Evolutionary conservation across 768 basidiomycete species (phyloP).

Genomic region (Nidularia sp.): DNA sequence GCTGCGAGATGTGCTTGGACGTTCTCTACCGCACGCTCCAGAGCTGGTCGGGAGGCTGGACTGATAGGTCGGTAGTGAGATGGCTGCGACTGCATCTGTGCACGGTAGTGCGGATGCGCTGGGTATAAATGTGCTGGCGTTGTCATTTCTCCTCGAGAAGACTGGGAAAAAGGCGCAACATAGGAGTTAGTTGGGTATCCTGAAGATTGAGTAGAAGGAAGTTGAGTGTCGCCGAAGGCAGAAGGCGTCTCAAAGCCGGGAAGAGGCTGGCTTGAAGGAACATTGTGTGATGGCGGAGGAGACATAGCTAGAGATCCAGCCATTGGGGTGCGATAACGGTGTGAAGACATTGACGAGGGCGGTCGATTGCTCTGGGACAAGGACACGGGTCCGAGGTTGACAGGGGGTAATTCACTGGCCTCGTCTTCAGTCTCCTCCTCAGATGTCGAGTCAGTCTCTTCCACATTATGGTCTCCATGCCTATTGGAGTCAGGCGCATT

Average conservation of each 20-base stretch:
- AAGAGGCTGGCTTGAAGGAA: slow-evolving; percentile 69
- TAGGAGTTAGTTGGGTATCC: slow-evolving; percentile 32
- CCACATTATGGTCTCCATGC: slow-evolving; percentile 10
- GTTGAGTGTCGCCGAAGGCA: slow-evolving; percentile 54
- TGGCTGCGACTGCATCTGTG: slow-evolving; percentile 25
- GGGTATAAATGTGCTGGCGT: slow-evolving; percentile 34
- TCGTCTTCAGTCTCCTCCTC: slow-evolving; percentile 53
- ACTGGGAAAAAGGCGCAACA: slow-evolving; percentile 31
- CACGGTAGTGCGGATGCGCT: slow-evolving; percentile 28
- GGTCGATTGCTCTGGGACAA: slow-evolving; percentile 50
- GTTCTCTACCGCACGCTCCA: slow-evolving; percentile 77
- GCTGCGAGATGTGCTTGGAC: slow-evolving; percentile 82
- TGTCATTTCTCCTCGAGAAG: slow-evolving; percentile 29
- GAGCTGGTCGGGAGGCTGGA: slow-evolving; percentile 43
- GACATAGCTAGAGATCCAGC: slow-evolving; percentile 58
- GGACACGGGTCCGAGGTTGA: slow-evolving; percentile 22
- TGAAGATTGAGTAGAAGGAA: slow-evolving; percentile 30
- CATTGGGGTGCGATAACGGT: slow-evolving; percentile 76
- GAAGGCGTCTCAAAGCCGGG: slow-evolving; percentile 71
- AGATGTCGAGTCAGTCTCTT: slow-evolving; percentile 28
- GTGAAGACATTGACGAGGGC: slow-evolving; percentile 73
- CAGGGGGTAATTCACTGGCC: slow-evolving; percentile 34
- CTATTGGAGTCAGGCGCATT: background rate
- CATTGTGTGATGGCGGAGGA: slow-evolving; percentile 40
- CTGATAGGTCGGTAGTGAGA: slow-evolving; percentile 31